Percentiles rank a stretch among this genome's conserved stretches.
Conservation (phyloP, 176 grass and related monocot species). For the Thinopyrum elongatum region DNA sequence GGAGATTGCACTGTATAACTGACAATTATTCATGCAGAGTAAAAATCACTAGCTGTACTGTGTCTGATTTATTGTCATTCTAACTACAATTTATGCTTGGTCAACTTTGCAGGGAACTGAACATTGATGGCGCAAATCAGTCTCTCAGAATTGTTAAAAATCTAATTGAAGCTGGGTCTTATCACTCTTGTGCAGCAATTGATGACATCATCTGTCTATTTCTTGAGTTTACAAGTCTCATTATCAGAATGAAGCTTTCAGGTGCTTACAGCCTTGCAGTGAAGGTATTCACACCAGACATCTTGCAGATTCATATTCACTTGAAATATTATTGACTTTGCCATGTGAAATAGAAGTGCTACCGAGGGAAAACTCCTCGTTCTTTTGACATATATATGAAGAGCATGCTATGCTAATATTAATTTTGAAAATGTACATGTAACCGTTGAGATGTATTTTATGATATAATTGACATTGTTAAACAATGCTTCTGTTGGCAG, state of each 20-base stretch:
- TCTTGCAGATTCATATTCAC: background rate
- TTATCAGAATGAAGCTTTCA: conserved; percentile 65
- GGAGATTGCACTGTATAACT: background rate
- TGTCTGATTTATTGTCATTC: conserved; percentile 11
- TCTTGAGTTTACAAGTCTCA: conserved; percentile 64
- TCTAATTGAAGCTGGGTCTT: conserved; percentile 65
- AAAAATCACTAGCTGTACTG: conserved; percentile 13
- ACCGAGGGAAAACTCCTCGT: background rate
- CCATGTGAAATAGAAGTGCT: conserved; percentile 9
- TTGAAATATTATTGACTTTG: conserved; percentile 13
- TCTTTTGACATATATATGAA: conserved; percentile 17
- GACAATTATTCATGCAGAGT: background rate
- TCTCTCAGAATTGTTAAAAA: conserved; percentile 82
- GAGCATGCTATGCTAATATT: conserved; percentile 2
- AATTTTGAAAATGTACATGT: conserved; percentile 1
- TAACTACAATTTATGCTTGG: conserved; percentile 5
- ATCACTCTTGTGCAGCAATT: conserved; percentile 50
- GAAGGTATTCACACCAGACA: conserved; percentile 53
- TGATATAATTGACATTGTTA: conserved; percentile 16
- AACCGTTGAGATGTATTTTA: conserved; percentile 9
- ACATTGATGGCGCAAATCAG: conserved; percentile 68
- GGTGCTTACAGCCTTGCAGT: conserved; percentile 59
- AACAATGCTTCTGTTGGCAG: conserved; percentile 46
- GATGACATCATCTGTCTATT: conserved; percentile 62
- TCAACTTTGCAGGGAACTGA: conserved; percentile 58